Evolutionary conservation across 352 stramenopile genomes (phyloP), one percentile per base, ranked within the genome.

Genomic region (Halophytophthora polymorphica): DNA sequence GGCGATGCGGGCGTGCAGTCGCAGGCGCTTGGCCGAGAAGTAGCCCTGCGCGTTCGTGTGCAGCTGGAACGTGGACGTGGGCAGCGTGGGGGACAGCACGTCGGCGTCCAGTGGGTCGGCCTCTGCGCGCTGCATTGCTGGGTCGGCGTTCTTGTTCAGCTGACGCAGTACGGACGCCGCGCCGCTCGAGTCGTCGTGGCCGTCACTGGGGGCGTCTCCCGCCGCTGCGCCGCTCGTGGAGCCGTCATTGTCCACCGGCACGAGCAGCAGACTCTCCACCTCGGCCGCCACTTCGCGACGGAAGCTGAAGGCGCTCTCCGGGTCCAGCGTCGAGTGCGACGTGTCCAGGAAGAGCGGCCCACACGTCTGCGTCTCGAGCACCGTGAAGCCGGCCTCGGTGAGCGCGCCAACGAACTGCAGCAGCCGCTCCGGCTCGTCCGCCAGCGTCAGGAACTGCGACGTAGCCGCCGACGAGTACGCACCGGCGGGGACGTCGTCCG

Each of bases 1-100:
- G 0, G 80, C 75, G 49, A 90, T 90, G n/a, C 77, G 75, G 19
- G 76, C 80, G 52, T 90, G 80, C 13, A 88, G 60, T 34, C 69
- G 64, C 25, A 87, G 68, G 19, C 80, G 73, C 39, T 86, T 72
- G 8, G 67, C 58, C 2, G 73, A 85, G 50, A 88, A 88, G 46
- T 82, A 72, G 13, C 74, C 77, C 18, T 71, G 66, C 17, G 74
- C 66, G 25, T 86, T 81, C 10, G 72, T 71, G 44, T 88, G 71
- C 21, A 88, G 43, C 47, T 88, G 64, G 45, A 83, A 82, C 10
- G 77, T 88, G 15, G 74, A 83, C 15, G 50, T 65, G n/a, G 66
- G 52, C 23, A 66, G 65, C 29, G 71, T 46, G 1, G 57, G 59
- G 14, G 56, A 60, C 33, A 69, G 56, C 18, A 73, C 51, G 18